Evolutionary conservation across 2,329 filamentous ascomycete genomes (phyloP), one percentile per base, ranked within the genome.

Genomic region (Alternaria sp.): DNA sequence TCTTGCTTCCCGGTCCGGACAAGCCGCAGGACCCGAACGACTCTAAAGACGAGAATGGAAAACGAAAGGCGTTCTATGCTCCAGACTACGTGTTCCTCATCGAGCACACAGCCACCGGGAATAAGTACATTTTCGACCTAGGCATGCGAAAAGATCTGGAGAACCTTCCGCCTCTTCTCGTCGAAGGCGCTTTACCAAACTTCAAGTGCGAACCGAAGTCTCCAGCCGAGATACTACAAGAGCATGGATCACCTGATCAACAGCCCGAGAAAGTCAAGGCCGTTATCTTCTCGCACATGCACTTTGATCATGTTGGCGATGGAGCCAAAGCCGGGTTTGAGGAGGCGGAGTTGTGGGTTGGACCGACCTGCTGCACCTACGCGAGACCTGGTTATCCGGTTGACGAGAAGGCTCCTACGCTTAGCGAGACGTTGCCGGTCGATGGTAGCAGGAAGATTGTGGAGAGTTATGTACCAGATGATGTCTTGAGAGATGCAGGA

Each of bases 81-180:
- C 75, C 75, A 19, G 74, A 76, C 55, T 78, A 76, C 49, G 73
- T 74, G 32, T 78, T 77, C 59, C 68, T 77, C 19, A 69, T 79
- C 47, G 60, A 75, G 15, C 75, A 77, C 54, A 59, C 55, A 0
- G 58, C 77, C 69, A 62, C 76, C 56, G 17, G 71, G 64, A 74
- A 78, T 59, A 71, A 78, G 83, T 61, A 79, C 67, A 62, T 88
- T 61, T 88, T 88, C 72, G 86, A 88, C 65, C 81, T 88, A 2
- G 86, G 86, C 8, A 79, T 88, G 52, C 83, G 85, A 19, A 80
- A 81, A 46, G 80, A 85, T 25, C 69, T 83, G 2, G 69, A 77
- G 23, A 76, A 76, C 36, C 47, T 79, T 65, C 59, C 88, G 83
- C 74, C 79, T 74, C 6, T 69, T 67, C 21, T 77, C 69, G 10